These are phyloP conservation scores for Wickerhamiella domercqiae DNA, from an alignment of 805 yeast species.

Conservation along the genomic window DNA sequence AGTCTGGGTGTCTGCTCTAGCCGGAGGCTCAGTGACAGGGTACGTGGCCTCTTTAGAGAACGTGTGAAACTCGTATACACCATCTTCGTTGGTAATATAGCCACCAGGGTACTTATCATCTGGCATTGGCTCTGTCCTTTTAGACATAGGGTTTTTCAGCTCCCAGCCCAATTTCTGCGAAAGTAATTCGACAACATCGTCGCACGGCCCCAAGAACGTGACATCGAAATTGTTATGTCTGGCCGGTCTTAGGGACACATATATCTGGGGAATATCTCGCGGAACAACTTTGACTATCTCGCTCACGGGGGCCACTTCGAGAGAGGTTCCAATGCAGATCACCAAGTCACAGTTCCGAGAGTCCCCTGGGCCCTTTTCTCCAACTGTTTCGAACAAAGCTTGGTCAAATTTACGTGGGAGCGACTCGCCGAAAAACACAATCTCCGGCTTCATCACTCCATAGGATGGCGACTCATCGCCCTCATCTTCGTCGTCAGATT, in stretches of 20 bases:
- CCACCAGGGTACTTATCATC: conserved; percentile 17
- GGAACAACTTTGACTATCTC: conserved; percentile 67
- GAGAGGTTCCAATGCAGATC: conserved; percentile 77
- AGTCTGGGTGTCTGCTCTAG: too few relatives aligned
- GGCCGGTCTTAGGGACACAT: conserved; percentile 64
- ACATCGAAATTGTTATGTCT: conserved; percentile 68
- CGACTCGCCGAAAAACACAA: conserved; percentile 80
- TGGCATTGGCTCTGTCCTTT: conserved; percentile 17
- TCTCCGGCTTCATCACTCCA: conserved; percentile 88
- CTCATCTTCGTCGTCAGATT: conserved; percentile 19
- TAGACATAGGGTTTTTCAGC: conserved; percentile 39
- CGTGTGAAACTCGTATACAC: conserved; percentile 16
- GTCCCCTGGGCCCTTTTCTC: too few relatives aligned
- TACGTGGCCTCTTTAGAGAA: too few relatives aligned
- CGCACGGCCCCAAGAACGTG: conserved; percentile 64
- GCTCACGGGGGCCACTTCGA: conserved; percentile 84
- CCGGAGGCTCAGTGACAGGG: too few relatives aligned
- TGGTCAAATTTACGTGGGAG: conserved; percentile 58
- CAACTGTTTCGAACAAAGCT: conserved; percentile 23
- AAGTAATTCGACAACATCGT: conserved; percentile 58
- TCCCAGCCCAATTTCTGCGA: conserved; percentile 44
- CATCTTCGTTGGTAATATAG: conserved; percentile 15
- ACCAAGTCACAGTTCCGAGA: conserved; percentile 56
- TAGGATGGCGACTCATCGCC: conserved; percentile 26
- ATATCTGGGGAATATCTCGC: conserved; percentile 62